Base-by-base conservation (phyloP, 345 rosid species). In the Euclidium syriacum region DNA sequence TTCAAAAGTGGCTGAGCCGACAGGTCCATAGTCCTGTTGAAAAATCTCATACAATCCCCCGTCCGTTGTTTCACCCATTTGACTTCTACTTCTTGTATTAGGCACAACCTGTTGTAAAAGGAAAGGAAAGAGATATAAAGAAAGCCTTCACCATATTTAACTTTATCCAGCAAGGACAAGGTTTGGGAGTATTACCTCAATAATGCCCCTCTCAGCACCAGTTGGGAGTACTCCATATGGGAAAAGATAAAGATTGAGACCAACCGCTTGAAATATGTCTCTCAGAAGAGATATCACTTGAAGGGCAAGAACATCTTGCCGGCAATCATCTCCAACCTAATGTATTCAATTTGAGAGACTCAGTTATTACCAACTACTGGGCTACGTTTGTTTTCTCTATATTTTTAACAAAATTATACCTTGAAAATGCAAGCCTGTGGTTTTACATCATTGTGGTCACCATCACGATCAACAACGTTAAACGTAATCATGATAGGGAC, bases 161-260 rank as follows among this genome's bases (percentile, higher is more conserved):
- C 15, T 29, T 4, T 19, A 26, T n/a, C 18, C 5, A 36, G 58
- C 34, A 11, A 22, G 20, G 34, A 41, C 34, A 32, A 32, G 11
- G 29, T 17, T 58, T 4, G 8, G 15, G 20, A 38, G 61, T 24
- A 42, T 64, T 71, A 94, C 99, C 96, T 94, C 99, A 66, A 94
- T 82, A 36, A 94, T 90, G 36, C 99, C 99, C 77, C 85, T 90
- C 77, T 81, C 97, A 2, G 86, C 86, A 26, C 96, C 99, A 32
- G 99, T 94, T 56, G 99, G 99, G 72, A 94, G 96, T 75, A 94
- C 99, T 76, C 95, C 97, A 70, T 94, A 94, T 60, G 99, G 99
- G 73, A 85, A 90, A 54, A 94, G 58, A 77, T 94, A 94, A 27
- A 94, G 82, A 72, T 90, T 79, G 61, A 94, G 72, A 71, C 96